Percentiles rank a stretch among this genome's conserved stretches.
These are phyloP conservation scores for Monosporozyma aerobia DNA, from an alignment of 805 yeast species.

Conservation along the genomic window DNA sequence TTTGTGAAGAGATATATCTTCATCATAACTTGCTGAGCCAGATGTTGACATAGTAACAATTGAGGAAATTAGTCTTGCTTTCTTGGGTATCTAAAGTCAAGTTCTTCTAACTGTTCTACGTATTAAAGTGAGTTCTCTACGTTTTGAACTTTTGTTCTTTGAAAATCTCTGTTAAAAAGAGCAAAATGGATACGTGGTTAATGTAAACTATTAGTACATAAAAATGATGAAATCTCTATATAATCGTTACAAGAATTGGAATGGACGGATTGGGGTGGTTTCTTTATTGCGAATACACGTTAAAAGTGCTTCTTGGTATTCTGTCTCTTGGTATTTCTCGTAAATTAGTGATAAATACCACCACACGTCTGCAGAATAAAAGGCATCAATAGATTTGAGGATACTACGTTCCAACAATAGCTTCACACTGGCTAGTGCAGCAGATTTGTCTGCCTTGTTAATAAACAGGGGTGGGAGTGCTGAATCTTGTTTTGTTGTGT, in stretches of 20 bases:
- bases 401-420: constrained; percentile 32
- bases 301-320: constrained; percentile 46
- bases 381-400: constrained; percentile 34
- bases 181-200: background rate
- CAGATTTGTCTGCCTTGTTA: constrained; percentile 45
- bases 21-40: background rate
- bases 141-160: background rate
- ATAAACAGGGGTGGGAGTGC: constrained; percentile 32
- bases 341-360: constrained; percentile 56
- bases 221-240: background rate
- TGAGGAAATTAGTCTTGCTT: background rate
- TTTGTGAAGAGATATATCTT: background rate
- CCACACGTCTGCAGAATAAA: constrained; percentile 53
- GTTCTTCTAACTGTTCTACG: background rate
- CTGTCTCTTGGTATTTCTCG: constrained; percentile 47
- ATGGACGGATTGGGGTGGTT: constrained; percentile 43
- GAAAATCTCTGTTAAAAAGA: background rate
- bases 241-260: constrained; percentile 13
- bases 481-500: background rate
- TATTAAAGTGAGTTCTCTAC: background rate
- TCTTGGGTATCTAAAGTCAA: background rate
- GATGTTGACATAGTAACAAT: background rate
- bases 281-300: constrained; percentile 58
- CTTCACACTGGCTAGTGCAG: constrained; percentile 50
- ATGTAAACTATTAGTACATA: background rate